Evolutionary conservation across 208 protist species (phyloP).

Genomic region (Leishmania arabica): DNA sequence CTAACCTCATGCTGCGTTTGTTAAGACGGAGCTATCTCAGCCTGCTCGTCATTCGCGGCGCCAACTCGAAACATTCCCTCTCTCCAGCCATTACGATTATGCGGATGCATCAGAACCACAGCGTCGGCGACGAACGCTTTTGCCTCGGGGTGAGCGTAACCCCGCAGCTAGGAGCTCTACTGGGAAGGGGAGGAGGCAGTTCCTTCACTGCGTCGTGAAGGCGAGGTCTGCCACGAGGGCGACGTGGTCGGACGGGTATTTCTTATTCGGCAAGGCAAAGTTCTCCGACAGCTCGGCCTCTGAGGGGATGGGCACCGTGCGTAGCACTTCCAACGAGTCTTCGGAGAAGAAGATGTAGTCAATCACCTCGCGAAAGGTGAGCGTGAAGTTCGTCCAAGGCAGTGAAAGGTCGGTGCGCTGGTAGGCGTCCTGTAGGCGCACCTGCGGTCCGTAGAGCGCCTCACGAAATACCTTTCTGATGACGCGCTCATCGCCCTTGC

Average conservation of each 20-base stretch:
- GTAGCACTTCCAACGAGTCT: conserved; percentile 58
- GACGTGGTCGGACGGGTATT: conserved; percentile 91
- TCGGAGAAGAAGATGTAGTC: conserved; percentile 89
- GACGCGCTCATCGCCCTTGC: neutral
- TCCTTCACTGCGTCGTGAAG: conserved; percentile 12
- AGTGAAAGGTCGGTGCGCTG: conserved; percentile 52
- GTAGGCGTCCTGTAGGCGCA: conserved; percentile 66
- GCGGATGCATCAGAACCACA: neutral
- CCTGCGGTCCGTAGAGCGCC: conserved; percentile 35
- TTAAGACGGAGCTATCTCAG: neutral
- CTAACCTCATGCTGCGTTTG: neutral
- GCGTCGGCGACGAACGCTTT: too few relatives aligned
- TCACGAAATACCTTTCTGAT: conserved; percentile 48
- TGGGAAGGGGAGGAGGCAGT: neutral
- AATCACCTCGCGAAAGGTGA: conserved; percentile 88
- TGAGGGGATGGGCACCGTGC: conserved; percentile 76
- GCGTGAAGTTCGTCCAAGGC: conserved; percentile 90
- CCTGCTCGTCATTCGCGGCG: neutral
- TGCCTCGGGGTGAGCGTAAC: neutral
- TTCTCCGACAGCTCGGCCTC: conserved; percentile 73
- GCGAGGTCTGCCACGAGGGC: conserved; percentile 83
- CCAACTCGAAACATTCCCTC: neutral
- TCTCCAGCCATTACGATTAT: neutral
- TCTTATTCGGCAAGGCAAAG: conserved; percentile 84
- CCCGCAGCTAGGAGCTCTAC: neutral